A percentile compares a stretch with the other conserved stretches of the same genome.
phyloP scores from a whole-genome alignment of 768 basidiomycete genomes.

The Rhodocollybia butyracea region DNA sequence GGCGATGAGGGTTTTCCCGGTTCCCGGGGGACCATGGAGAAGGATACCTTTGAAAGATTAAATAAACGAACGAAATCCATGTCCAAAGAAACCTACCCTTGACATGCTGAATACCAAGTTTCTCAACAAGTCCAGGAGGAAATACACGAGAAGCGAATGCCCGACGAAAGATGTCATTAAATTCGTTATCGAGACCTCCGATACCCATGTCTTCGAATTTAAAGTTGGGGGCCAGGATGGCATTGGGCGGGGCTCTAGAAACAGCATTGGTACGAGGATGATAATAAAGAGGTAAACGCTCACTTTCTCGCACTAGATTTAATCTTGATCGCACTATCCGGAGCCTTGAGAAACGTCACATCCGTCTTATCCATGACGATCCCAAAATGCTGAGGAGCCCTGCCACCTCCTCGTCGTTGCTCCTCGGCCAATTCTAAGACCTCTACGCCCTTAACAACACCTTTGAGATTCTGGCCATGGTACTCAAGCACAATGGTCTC shows the following conservation, averaged over 20 bases:
- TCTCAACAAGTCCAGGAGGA: slow-evolving; percentile 93
- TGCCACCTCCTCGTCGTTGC: slow-evolving; percentile 42
- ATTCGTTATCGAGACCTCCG: slow-evolving; percentile 94
- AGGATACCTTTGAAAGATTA: slow-evolving; percentile 66
- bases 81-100: slow-evolving; percentile 59
- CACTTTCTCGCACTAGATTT: slow-evolving; percentile 91
- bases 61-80: neutral
- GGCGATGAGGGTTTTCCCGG: slow-evolving; percentile 97
- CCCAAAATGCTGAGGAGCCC: slow-evolving; percentile 45
- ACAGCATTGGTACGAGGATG: slow-evolving; percentile 1
- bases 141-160: slow-evolving; percentile 99
- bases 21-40: slow-evolving; percentile 94
- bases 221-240: slow-evolving; percentile 96
- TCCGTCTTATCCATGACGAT: slow-evolving; percentile 92
- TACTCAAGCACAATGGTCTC: slow-evolving; percentile 84
- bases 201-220: slow-evolving; percentile 99
- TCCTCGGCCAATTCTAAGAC: slow-evolving; percentile 61
- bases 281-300: slow-evolving; percentile 17
- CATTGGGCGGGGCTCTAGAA: slow-evolving; percentile 81
- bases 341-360: slow-evolving; percentile 82
- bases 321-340: slow-evolving; percentile 78
- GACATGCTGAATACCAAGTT: slow-evolving; percentile 96
- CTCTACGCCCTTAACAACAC: slow-evolving; percentile 55
- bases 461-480: slow-evolving; percentile 80
- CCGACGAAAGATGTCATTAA: slow-evolving; percentile 94